phyloP scores from a whole-genome alignment of 2,329 filamentous ascomycete genomes.

The Lecanosticta acicola region DNA sequence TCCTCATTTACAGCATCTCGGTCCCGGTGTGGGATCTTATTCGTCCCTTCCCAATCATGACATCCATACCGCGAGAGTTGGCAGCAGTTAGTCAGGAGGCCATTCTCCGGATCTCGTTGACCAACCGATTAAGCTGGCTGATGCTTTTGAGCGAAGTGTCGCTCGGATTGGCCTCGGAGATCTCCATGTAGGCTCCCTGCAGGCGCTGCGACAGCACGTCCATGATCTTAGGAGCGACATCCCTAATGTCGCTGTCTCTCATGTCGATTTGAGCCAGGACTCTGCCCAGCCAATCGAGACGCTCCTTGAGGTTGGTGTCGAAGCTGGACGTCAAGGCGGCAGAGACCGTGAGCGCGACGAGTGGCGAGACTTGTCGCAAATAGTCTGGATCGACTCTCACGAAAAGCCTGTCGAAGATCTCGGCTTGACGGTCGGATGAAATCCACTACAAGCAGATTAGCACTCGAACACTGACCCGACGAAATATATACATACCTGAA shows the following conservation, averaged over 20 bases:
- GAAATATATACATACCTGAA: slow-evolving; percentile 29
- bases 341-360: slow-evolving; percentile 56
- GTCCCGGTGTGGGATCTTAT: not conserved
- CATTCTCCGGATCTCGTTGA: slow-evolving; percentile 21
- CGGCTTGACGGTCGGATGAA: slow-evolving; percentile 53
- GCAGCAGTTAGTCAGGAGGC: slow-evolving; percentile 18
- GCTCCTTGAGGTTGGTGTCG: slow-evolving; percentile 48
- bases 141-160: slow-evolving; percentile 37
- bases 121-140: slow-evolving; percentile 26
- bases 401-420: slow-evolving; percentile 59
- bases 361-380: slow-evolving; percentile 49
- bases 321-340: slow-evolving; percentile 57
- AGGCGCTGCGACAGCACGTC: slow-evolving; percentile 54
- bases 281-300: slow-evolving; percentile 54
- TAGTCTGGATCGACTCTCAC: slow-evolving; percentile 53
- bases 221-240: slow-evolving; percentile 56
- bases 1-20: not conserved
- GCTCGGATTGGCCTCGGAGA: slow-evolving; percentile 50
- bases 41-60: not conserved
- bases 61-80: slow-evolving; percentile 6
- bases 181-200: slow-evolving; percentile 51
- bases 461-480: slow-evolving; percentile 28
- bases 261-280: slow-evolving; percentile 50
- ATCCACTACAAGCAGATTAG: slow-evolving; percentile 46
- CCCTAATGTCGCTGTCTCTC: slow-evolving; percentile 44